Evolutionary conservation across 2,329 filamentous ascomycete species (phyloP).

Genomic region (Ceratocystis cubensis): DNA sequence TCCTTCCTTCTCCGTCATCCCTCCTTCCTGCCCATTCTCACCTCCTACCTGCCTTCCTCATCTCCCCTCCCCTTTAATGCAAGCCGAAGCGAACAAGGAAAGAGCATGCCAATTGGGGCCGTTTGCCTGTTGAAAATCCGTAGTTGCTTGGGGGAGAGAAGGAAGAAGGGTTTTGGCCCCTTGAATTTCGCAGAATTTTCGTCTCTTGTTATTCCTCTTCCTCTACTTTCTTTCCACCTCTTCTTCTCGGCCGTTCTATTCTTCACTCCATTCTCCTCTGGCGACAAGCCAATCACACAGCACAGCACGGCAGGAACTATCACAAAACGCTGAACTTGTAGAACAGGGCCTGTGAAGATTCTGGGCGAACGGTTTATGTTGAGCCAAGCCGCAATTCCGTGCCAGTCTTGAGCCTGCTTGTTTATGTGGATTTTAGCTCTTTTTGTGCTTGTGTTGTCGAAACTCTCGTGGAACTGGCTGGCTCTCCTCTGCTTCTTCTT

Average conservation of each 20-base stretch:
- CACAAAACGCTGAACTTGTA: neutral
- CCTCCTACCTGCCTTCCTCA: neutral
- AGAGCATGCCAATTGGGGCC: too few species aligned
- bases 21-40: neutral
- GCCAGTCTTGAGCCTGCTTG: too few species aligned
- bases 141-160: neutral
- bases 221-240: neutral
- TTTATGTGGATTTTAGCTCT: too few species aligned
- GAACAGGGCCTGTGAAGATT: neutral
- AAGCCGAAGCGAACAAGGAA: too few species aligned
- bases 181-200: conserved; percentile 12
- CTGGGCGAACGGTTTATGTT: neutral
- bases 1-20: conserved; percentile 4
- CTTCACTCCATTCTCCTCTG: neutral
- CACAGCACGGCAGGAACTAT: too few species aligned
- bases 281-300: neutral
- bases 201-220: conserved; percentile 9
- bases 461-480: too few species aligned
- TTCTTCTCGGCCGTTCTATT: too few species aligned
- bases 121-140: too few species aligned
- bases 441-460: too few species aligned
- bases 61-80: neutral
- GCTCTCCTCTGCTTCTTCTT: too few species aligned
- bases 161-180: neutral
- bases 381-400: too few species aligned